Base-by-base conservation (phyloP, 805 yeast genomes). In the Kazachstania martiniae region DNA sequence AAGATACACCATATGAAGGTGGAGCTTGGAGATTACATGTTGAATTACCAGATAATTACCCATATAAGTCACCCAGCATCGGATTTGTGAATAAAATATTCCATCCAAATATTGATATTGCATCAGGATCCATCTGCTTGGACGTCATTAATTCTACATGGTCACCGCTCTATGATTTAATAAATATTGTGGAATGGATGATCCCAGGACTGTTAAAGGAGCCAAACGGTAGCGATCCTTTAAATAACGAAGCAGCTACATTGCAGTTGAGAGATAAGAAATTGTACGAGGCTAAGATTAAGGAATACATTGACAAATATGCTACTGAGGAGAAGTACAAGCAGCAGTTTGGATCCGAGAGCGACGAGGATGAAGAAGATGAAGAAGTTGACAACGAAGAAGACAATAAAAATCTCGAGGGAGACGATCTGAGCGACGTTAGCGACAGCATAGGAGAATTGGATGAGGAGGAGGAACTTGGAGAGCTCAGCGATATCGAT, bases 61-160 rank as follows among this genome's bases (percentile, higher is more conserved):
- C 98, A 1, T 85, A 83, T 56, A 89, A 84, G 51, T 82, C 94
- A 3, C 98, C 98, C 5, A 85, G 95, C 12, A 86, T 89, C 40
- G 97, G 96, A 6, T 89, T 89, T 53, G 74, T 74, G 32, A 91
- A 87, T 59, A 81, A 78, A 51, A 89, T 91, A 13, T 87, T 74
- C 59, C 98, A 89, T 55, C 98, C 98, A 5, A 89, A 89, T 51
- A 86, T 89, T 40, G 98, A 89, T 53, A 93, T 86, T 53, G 68
- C 74, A 18, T 77, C 74, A 12, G 98, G 98, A 0, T 76, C 93
- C 0, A 95, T 89, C 5, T 89, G 98, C 58, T 72, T 89, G 31
- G 97, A 89, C 55, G 97, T 91, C 12, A 87, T 89, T 41, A 89
- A 89, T 55, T 95, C 89, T 52, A 85, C 97, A 1, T 89, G 98